A percentile compares a stretch with the other conserved stretches of the same genome.
Conservation (phyloP, 2,329 filamentous ascomycete genomes). For the Aspergillus sp. region DNA sequence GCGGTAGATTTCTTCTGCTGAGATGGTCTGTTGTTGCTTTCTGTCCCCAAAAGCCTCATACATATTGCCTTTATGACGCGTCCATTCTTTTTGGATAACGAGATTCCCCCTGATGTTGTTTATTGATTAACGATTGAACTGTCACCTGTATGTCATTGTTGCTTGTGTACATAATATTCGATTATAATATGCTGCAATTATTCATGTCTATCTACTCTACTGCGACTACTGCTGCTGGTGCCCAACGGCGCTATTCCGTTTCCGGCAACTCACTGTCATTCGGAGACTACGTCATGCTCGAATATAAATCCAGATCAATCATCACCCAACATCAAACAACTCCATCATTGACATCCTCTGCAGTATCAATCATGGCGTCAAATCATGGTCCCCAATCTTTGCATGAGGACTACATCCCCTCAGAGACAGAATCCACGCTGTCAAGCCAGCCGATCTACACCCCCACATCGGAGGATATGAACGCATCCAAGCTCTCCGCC, state of each 20-base stretch:
- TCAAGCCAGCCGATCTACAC: slow-evolving; percentile 1
- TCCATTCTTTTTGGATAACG: slow-evolving; percentile 1
- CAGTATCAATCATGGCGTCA: not conserved
- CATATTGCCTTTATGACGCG: not conserved
- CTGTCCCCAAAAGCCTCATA: not conserved
- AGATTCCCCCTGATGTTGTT: slow-evolving; percentile 5
- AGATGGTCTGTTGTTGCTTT: slow-evolving; percentile 9
- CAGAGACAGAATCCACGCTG: slow-evolving; percentile 6
- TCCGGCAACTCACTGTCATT: too few species aligned
- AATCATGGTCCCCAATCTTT: not conserved
- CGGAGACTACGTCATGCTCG: not conserved
- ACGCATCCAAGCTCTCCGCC: not conserved
- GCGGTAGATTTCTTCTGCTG: not conserved
- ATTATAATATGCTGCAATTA: too few species aligned
- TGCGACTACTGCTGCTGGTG: too few species aligned
- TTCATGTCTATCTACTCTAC: too few species aligned
- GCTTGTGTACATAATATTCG: not conserved
- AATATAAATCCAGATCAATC: not conserved
- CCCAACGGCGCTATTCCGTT: too few species aligned
- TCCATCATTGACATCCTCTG: not conserved
- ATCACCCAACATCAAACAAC: not conserved
- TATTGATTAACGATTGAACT: not conserved
- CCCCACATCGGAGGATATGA: not conserved
- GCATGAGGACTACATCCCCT: not conserved
- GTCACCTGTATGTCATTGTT: too few species aligned